Base-by-base conservation (phyloP, 345 rosid species). In the Passiflora organensis region DNA sequence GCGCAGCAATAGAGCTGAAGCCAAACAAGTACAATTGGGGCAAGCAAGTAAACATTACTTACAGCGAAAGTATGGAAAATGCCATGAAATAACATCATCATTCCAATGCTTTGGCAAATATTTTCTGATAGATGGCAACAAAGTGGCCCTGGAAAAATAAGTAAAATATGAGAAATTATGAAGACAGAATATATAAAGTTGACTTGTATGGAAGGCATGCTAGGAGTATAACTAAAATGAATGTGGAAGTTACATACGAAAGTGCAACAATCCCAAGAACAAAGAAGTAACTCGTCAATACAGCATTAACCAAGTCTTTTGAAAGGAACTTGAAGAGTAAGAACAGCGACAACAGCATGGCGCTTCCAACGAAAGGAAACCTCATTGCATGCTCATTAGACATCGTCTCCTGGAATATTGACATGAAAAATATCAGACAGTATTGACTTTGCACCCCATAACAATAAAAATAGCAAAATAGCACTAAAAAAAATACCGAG, bases 361-460 rank as follows among this genome's bases (percentile, higher is more conserved):
- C 97, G 75, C 99, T 93, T 64, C 99, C 99, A 54, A 93, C 88
- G 62, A 93, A 82, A 1, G 99, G 99, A 69, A 93, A 89, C 62
- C 97, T 96, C 99, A 93, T 93, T 5, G 99, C 99, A 70, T 93
- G 99, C 50, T 93, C 95, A 39, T 80, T 86, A 11, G 97, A 93
- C 99, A 93, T 86, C 0, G 96, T 86, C 75, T 93, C 97, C 99
- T 93, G 87, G 70, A 72, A 58, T 47, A 58, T 20, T 51, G 66
- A 59, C 21, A 49, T 0, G 38, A 14, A 1, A 60, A 53, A 15
- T 58, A 42, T 51, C 42, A 62, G 37, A 8, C 43, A 53, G 55
- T 25, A 58, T 37, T 25, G 49, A 64, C 13, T 10, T 8, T 21
- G 13, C 56, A 41, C 5, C 14, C n/a, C 41, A 63, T 6, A 43